These are phyloP conservation scores for Strigomonas culicis DNA, from an alignment of 208 protist species.

Conservation along the genomic window DNA sequence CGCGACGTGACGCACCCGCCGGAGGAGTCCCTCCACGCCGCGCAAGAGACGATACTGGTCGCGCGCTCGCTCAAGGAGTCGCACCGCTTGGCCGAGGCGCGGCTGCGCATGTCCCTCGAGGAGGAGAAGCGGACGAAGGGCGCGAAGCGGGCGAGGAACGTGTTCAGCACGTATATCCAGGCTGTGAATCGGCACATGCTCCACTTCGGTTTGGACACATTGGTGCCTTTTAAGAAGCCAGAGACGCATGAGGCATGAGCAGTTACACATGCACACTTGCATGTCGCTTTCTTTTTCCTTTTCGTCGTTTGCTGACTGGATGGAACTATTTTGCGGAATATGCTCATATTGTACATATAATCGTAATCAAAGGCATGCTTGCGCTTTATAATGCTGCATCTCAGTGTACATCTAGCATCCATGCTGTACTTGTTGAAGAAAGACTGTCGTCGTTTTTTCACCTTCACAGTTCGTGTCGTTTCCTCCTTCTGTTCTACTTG, in stretches of 20 bases:
- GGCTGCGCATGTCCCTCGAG: conserved; percentile 4
- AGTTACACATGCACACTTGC: not conserved
- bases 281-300: not conserved
- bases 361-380: too few species aligned
- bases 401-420: not conserved
- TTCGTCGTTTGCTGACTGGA: too few species aligned
- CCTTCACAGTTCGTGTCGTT: not conserved
- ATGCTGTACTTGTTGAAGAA: not conserved
- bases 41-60: conserved; percentile 38
- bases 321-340: too few species aligned
- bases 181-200: conserved; percentile 72
- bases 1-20: conserved; percentile 50
- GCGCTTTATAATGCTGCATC: too few species aligned
- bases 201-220: conserved; percentile 77
- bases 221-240: conserved; percentile 37
- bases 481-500: too few species aligned
- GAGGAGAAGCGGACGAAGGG: conserved; percentile 14
- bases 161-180: conserved; percentile 1
- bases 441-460: not conserved
- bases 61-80: conserved; percentile 35
- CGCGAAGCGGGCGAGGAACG: conserved; percentile 6
- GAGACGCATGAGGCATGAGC: conserved; percentile 1
- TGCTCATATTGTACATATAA: too few species aligned
- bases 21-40: conserved; percentile 29
- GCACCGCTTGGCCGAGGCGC: conserved; percentile 25